Conservation (phyloP, 2,329 filamentous ascomycete genomes). For the Rhynchosporium secalis region DNA sequence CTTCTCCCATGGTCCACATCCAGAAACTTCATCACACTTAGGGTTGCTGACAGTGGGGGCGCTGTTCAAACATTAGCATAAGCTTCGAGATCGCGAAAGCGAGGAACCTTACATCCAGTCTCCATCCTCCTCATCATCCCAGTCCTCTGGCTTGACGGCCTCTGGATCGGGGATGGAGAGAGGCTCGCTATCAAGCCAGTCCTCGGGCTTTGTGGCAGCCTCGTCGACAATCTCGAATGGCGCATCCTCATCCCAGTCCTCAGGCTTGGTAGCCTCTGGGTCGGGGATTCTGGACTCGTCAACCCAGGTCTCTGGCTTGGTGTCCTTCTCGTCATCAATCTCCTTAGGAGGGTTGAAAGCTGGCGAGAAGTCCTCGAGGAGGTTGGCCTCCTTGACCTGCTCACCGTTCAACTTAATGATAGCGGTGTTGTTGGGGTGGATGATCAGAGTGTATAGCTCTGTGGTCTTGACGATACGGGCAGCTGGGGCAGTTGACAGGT, state of each 20-base stretch:
- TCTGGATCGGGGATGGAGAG: constrained; percentile 84
- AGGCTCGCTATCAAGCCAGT: constrained; percentile 94
- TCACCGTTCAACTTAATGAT: constrained; percentile 90
- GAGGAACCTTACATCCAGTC: constrained; percentile 67
- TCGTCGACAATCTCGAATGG: constrained; percentile 95
- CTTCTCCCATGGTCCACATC: constrained; percentile 89
- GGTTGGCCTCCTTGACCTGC: constrained; percentile 81
- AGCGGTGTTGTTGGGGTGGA: constrained; percentile 95
- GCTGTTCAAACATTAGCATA: constrained; percentile 8
- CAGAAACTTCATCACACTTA: constrained; percentile 90
- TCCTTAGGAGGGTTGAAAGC: constrained; percentile 92
- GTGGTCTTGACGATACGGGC: constrained; percentile 90
- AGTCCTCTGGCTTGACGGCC: constrained; percentile 96
- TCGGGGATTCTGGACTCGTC: constrained; percentile 89
- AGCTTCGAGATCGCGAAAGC: background rate
- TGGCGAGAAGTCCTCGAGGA: constrained; percentile 90
- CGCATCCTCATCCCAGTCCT: constrained; percentile 98
- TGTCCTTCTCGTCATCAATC: constrained; percentile 92
- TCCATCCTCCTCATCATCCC: constrained; percentile 99
- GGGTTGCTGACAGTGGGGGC: constrained; percentile 88
- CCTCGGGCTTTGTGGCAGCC: constrained; percentile 85
- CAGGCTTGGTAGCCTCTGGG: constrained; percentile 91
- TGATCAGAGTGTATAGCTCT: constrained; percentile 93
- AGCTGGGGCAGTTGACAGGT: constrained; percentile 78
- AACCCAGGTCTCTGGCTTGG: constrained; percentile 94